Evolutionary conservation across 1,284 basidiomycete genomes (phyloP).

Genomic region (Leccinum pseudoinsigne): DNA sequence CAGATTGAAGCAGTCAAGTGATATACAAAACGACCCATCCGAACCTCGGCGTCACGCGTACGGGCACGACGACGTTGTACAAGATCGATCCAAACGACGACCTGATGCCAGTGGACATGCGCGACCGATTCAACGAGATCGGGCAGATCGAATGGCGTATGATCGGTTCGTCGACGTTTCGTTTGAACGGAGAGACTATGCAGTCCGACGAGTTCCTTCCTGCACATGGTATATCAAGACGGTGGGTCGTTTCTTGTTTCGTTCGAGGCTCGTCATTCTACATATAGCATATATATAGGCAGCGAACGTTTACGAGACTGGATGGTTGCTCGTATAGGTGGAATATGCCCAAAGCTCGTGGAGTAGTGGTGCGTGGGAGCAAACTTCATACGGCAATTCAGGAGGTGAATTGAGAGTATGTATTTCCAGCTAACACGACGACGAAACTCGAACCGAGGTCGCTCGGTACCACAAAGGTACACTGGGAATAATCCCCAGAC

Average conservation of each 20-base stretch:
- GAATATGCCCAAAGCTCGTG: background rate
- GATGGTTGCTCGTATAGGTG: too few species aligned
- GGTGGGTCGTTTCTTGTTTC: conserved; percentile 17
- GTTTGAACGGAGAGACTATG: conserved; percentile 20
- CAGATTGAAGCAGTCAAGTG: conserved; percentile 21
- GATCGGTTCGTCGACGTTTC: conserved; percentile 26
- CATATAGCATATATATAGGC: too few species aligned
- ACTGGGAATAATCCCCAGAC: conserved; percentile 20
- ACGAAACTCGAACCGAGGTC: conserved; percentile 21
- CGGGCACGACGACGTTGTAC: conserved; percentile 24
- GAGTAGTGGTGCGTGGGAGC: too few species aligned
- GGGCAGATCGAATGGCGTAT: conserved; percentile 30
- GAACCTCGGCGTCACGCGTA: conserved; percentile 2
- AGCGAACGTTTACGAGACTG: too few species aligned
- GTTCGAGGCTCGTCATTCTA: background rate
- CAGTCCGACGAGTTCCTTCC: conserved; percentile 30
- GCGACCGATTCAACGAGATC: conserved; percentile 25
- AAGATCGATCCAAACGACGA: conserved; percentile 28
- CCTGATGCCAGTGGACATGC: conserved; percentile 25
- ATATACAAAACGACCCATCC: conserved; percentile 32
- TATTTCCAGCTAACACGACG: conserved; percentile 24
- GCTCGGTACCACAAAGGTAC: conserved; percentile 31
- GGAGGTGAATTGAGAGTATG: conserved; percentile 32
- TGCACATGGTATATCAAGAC: conserved; percentile 22
- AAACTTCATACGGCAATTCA: too few species aligned